Conservation (phyloP, 2,329 filamentous ascomycete genomes). For the Ophiosphaerella narmari region DNA sequence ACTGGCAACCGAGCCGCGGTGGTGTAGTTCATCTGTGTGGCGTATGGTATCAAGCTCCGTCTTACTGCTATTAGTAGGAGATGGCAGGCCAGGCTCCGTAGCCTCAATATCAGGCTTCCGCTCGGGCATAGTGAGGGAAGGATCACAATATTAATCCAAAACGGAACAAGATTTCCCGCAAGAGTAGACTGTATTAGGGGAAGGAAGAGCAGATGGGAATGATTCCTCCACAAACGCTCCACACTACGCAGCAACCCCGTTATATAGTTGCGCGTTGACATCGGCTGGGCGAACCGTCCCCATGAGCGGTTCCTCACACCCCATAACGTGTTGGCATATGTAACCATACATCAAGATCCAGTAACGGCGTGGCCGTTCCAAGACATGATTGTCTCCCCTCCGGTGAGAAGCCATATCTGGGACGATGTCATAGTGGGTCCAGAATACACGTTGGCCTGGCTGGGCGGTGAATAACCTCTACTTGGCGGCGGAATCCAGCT, state of each 20-base stretch:
- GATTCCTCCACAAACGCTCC: conserved; percentile 1
- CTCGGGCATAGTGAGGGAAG: conserved; percentile 22
- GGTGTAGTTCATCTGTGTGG: conserved; percentile 23
- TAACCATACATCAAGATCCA: conserved; percentile 23
- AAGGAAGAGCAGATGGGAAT: conserved; percentile 10
- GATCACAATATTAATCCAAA: not conserved
- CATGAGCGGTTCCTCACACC: conserved; percentile 17
- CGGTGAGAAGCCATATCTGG: conserved; percentile 15
- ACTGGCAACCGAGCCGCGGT: conserved; percentile 1
- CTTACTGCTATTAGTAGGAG: conserved; percentile 28
- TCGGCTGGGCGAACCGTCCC: conserved; percentile 10
- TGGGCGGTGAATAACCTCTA: conserved; percentile 19
- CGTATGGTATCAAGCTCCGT: conserved; percentile 21
- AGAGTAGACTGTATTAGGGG: not conserved
- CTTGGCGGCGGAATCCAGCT: conserved; percentile 24
- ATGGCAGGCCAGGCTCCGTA: conserved; percentile 27
- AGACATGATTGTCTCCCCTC: conserved; percentile 8
- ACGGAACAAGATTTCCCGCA: not conserved
- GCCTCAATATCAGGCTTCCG: conserved; percentile 34
- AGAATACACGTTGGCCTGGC: conserved; percentile 16
- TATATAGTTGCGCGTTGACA: conserved; percentile 14
- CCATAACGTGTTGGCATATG: conserved; percentile 28
- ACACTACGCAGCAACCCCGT: conserved; percentile 6
- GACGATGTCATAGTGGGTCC: conserved; percentile 36
- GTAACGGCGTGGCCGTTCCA: conserved; percentile 16